These are phyloP conservation scores for Leccinum truebloodii DNA, from an alignment of 768 basidiomycete species.

Conservation along the genomic window DNA sequence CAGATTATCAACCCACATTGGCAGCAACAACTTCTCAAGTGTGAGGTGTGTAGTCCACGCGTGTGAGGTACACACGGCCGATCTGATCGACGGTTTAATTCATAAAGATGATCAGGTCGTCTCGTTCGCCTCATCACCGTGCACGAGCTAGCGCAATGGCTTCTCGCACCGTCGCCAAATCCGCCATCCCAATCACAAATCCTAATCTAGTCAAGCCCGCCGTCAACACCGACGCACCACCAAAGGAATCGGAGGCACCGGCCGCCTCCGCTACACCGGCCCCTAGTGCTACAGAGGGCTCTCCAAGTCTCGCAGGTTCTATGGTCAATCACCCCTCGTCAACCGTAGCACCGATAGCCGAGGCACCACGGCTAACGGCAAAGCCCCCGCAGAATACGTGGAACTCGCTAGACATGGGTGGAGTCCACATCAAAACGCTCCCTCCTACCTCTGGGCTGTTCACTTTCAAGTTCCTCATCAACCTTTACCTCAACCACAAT, in stretches of 20 bases:
- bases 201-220: conserved; percentile 68
- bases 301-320: conserved; percentile 36
- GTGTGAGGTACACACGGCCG: conserved; percentile 17
- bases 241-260: conserved; percentile 33
- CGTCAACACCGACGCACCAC: conserved; percentile 27
- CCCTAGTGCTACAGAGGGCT: conserved; percentile 35
- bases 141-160: conserved; percentile 96
- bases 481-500: conserved; percentile 97
- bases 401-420: conserved; percentile 95
- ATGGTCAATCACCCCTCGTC: conserved; percentile 68
- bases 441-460: conserved; percentile 75
- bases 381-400: conserved; percentile 78
- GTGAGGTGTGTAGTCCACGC: conserved; percentile 66
- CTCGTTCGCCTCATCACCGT: conserved; percentile 89
- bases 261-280: conserved; percentile 32
- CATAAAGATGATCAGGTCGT: conserved; percentile 74
- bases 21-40: conserved; percentile 93
- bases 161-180: conserved; percentile 80
- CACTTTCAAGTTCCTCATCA: conserved; percentile 89
- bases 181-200: conserved; percentile 90
- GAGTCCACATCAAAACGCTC: conserved; percentile 89
- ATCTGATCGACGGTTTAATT: conserved; percentile 25
- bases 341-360: conserved; percentile 70
- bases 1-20: conserved; percentile 82
- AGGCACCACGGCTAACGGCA: conserved; percentile 63